Base-by-base conservation (phyloP, 1,284 basidiomycete genomes). In the Volvariella volvacea region DNA sequence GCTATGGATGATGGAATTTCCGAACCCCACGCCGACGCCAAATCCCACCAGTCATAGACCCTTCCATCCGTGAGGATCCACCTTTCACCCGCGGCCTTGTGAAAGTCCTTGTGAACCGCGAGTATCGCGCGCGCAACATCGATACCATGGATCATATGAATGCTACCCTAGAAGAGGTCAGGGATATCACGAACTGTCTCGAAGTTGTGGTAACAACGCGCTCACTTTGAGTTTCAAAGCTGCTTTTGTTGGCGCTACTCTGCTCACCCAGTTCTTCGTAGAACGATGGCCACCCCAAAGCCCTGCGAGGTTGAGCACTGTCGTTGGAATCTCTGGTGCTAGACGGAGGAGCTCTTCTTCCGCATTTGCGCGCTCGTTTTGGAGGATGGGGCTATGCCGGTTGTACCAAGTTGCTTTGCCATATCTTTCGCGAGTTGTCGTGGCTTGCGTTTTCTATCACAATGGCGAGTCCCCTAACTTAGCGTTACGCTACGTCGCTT, bases 11-110 rank as follows among this genome's bases (percentile, higher is more conserved):
- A 47, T 22, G 50, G 52, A 7, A 4, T 15, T 14, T 22, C 30
- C 4, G 58, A 51, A 3, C 70, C 71, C 72, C 73, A 81, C 2
- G 74, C 70, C 4, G 72, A 71, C 1, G 74, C 76, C 6, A 83
- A 63, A 51, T 82, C 79, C 78, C 80, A 83, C 79, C 78, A 82
- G 54, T 83, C 76, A 53, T 82, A 79, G 22, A 82, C 71, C 6
- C 78, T 67, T 14, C 66, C 63, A 52, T 85, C 79, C 6, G 73
- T 76, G 19, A 82, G 56, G 8, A 80, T 52, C 77, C 77, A 79
- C 6, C 76, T 68, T 52, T 78, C 65, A 2, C 76, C 76, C 8
- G 52, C 49, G 1, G 74, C 68, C 40, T 62, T 65, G 10, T 52
- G 51, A 47, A 71, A 73, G 36, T 71, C 49, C 1, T 43, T 48